Percentiles rank a stretch among this genome's conserved stretches.
Conservation (phyloP, 345 rosid species). For the Odontarrhena argentea region DNA sequence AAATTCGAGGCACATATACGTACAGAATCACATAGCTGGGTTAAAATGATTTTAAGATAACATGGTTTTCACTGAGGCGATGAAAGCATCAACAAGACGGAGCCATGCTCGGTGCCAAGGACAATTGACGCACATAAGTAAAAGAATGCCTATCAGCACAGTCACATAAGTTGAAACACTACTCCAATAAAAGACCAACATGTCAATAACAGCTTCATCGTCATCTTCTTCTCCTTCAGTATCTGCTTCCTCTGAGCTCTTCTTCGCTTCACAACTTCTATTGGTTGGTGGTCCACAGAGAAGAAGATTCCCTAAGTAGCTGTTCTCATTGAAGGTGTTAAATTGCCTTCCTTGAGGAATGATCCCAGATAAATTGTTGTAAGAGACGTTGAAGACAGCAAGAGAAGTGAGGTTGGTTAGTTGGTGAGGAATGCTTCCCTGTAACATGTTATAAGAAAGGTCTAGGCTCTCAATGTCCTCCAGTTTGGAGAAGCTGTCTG, state of each 20-base stretch:
- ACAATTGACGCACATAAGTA: neutral
- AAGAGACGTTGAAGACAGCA: neutral
- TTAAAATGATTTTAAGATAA: neutral
- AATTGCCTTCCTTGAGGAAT: neutral
- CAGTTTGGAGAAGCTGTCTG: conserved; percentile 15
- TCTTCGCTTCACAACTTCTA: neutral
- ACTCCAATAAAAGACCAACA: neutral
- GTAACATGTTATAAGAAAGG: conserved; percentile 4
- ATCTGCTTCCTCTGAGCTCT: neutral
- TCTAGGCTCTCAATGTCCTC: conserved; percentile 13
- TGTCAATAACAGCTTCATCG: neutral
- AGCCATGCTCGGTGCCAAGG: neutral
- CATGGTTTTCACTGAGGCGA: neutral
- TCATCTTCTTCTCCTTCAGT: neutral
- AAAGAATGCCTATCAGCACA: neutral
- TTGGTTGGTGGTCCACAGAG: conserved; percentile 1
- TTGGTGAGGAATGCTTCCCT: conserved; percentile 4
- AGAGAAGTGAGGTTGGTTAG: conserved; percentile 12
- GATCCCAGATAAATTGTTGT: neutral
- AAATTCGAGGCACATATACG: too few relatives aligned
- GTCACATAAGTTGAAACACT: neutral
- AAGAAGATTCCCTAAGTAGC: conserved; percentile 12
- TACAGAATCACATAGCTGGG: neutral
- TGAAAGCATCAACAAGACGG: neutral
- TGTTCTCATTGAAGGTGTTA: neutral